phyloP scores from a whole-genome alignment of 371 early-diverging fungal genomes.

The Caulochytrium protostelioides region DNA sequence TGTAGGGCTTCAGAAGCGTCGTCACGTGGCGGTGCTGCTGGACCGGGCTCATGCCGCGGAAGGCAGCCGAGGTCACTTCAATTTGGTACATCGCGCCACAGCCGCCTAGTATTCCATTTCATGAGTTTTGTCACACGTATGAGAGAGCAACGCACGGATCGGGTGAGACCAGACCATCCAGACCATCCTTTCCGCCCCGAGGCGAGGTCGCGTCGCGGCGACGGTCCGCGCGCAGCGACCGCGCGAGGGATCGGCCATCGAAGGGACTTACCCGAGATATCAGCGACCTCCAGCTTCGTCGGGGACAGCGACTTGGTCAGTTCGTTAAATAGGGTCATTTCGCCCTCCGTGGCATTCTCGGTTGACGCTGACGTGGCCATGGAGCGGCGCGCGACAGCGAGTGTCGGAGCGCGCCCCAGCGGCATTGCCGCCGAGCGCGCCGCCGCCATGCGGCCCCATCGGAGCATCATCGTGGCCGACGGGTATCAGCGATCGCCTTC shows the following conservation, averaged over 20 bases:
- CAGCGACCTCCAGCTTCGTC: conserved; percentile 49
- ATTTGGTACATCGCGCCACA: conserved; percentile 88
- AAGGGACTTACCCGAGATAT: conserved; percentile 46
- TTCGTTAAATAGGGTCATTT: conserved; percentile 46
- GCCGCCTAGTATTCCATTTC: conserved; percentile 30
- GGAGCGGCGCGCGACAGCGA: no score
- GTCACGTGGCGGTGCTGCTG: conserved; percentile 80
- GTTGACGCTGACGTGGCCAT: no score
- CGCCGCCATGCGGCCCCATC: no score
- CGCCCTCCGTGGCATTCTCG: conserved; percentile 46
- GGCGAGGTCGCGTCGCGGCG: neutral
- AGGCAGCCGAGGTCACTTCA: conserved; percentile 50
- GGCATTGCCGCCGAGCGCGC: no score
- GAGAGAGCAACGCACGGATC: neutral
- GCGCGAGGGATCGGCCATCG: no score
- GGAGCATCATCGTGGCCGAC: no score
- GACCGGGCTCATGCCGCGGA: conserved; percentile 49
- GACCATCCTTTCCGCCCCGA: neutral
- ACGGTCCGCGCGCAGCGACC: no score
- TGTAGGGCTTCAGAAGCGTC: conserved; percentile 59
- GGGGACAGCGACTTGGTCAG: conserved; percentile 42
- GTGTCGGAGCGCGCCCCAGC: no score
- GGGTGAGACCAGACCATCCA: neutral
- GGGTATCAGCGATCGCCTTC: no score
- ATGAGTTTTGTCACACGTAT: neutral